Evolutionary conservation across 225 moss, liverwort and hornwort species (phyloP), one percentile per base, ranked within the genome.

Genomic region (Anthoceros angustus): DNA sequence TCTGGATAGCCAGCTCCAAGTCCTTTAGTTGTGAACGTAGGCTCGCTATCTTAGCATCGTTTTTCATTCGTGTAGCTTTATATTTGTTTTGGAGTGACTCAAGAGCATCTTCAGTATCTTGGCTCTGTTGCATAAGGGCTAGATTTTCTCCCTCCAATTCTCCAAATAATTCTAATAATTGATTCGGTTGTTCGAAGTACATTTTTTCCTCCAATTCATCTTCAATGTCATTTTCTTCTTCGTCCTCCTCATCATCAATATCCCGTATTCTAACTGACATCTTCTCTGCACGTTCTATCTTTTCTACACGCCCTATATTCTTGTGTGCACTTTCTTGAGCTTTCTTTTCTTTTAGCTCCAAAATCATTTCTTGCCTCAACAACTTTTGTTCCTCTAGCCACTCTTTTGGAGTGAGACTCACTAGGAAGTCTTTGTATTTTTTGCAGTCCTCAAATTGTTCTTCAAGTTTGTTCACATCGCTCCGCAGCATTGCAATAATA

Each of bases 361-460:
- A 64, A 4, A 43, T 62, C 18, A 68, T 69, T 7, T 66, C 48
- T 16, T 80, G 75, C 60, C 62, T 93, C 23, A 81, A 39, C 39
- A 72, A 43, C 46, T 78, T 82, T 84, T 89, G 87, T 65, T 93
- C 87, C 74, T 89, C 84, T 64, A 93, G 78, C 93, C 93, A 93
- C 72, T 93, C 86, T 40, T 83, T 77, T 0, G 93, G 93, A 39
- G 87, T 89, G 14, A 93, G 74, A 72, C 80, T 84, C 63, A 87
- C 67, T 62, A 93, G 69, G 63, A 93, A 93, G 60, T 84, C 93
- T 70, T 89, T 89, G 67, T 80, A 93, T 62, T 79, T 89, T 74
- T 84, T 87, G 79, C 93, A 93, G 55, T 93, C 93, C 70, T 93
- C 93, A 9, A 93, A 65, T 78, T 89, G 85, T 75, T 89, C 93